phyloP scores from a whole-genome alignment of 192 early-diverging fungal genomes.

The Coemansia sp. region DNA sequence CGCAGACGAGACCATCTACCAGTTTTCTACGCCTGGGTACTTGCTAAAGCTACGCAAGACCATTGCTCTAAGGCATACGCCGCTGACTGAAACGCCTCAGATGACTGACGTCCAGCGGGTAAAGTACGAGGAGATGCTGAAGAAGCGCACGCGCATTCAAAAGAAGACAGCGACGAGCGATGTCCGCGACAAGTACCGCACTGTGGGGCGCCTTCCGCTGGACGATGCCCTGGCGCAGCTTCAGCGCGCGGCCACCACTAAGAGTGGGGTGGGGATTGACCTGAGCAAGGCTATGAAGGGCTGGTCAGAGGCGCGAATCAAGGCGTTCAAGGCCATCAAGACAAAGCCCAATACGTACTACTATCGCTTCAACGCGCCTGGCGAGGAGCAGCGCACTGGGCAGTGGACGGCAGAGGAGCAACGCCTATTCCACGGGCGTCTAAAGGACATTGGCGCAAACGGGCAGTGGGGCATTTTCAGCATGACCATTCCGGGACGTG shows the following conservation, averaged over 20 bases:
- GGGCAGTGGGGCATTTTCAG: conserved; percentile 98
- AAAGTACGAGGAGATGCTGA: conserved; percentile 83
- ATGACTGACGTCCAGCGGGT: conserved; percentile 85
- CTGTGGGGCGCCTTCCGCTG: conserved; percentile 72
- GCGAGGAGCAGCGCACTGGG: conserved; percentile 91
- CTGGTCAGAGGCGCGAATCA: conserved; percentile 91
- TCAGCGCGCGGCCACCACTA: conserved; percentile 55
- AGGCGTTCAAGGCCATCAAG: conserved; percentile 90
- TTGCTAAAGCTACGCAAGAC: conserved; percentile 65
- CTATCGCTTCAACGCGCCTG: conserved; percentile 96
- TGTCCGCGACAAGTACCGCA: conserved; percentile 71
- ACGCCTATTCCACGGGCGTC: conserved; percentile 77
- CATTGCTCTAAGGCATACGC: conserved; percentile 68
- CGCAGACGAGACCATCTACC: conserved; percentile 88
- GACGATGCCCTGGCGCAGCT: conserved; percentile 91
- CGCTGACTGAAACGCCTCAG: conserved; percentile 49
- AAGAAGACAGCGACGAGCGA: conserved; percentile 81
- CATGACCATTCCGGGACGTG: conserved; percentile 91
- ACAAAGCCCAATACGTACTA: conserved; percentile 97
- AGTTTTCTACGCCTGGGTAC: conserved; percentile 78
- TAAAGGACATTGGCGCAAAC: conserved; percentile 87
- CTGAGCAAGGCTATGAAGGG: conserved; percentile 89
- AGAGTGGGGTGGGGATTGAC: conserved; percentile 69
- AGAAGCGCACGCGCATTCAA: conserved; percentile 75
- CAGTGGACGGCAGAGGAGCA: conserved; percentile 89